Base-by-base conservation (phyloP, 805 yeast species). In the Monosporozyma aerobia region DNA sequence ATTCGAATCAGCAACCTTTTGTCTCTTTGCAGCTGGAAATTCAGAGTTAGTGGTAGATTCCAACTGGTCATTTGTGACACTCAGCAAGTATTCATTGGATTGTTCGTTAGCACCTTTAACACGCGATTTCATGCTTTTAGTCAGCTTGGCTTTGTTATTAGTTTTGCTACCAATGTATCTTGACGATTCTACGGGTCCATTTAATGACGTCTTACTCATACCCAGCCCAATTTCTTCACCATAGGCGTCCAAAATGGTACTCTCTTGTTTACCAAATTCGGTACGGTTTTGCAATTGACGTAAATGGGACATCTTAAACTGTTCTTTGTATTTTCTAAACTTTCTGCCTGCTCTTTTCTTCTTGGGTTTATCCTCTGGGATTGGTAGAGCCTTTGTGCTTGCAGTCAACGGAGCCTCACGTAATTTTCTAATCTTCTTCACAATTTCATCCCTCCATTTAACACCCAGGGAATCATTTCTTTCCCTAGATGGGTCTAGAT, bases 211-310 rank as follows among this genome's bases (percentile, higher is more conserved):
- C 30, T 53, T 56, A 11, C 81, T 74, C 88, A 87, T 81, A 3
- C 96, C 96, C 48, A 89, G 62, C 0, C 96, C 96, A 33, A 85
- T 72, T 60, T 88, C 96, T 51, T 87, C 90, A 10, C 95, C 95
- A 63, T 73, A 84, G 0, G 81, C 74, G 56, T 85, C 90, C 55
- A 73, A 71, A 2, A 75, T 71, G 1, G 83, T 76, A 22, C 76
- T 80, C 63, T 88, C 96, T 56, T 76, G 74, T 59, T 82, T 77
- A 6, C 95, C 97, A 70, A 92, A 90, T 44, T 77, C 85, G 80
- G 90, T 77, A 62, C 86, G 79, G 64, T 92, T 90, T 61, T 88
- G 96, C 2, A 95, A 85, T 57, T 81, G 84, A 37, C 90, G 82
- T 45, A 87, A 65, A 51, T 90, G 95, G 0, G 96, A 84, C 76